Conservation (phyloP, 2,329 filamentous ascomycete genomes). For the Penicillium sp. region DNA sequence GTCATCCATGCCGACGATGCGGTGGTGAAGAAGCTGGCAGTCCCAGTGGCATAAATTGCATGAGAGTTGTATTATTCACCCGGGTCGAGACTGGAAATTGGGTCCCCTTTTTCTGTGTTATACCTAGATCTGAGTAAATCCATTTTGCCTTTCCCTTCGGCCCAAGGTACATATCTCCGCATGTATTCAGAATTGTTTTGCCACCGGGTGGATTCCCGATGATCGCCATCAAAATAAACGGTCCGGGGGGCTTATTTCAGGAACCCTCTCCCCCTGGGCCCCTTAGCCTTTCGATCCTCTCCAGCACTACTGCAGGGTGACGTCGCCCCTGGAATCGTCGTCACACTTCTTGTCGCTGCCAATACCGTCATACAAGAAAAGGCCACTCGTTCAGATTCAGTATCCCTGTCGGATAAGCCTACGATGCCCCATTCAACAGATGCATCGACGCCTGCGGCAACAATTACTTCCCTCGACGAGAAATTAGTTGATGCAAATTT, state of each 20-base stretch:
- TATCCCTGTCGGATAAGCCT: background rate
- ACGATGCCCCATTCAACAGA: constrained; percentile 14
- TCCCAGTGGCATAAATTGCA: constrained; percentile 3
- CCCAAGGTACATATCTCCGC: background rate
- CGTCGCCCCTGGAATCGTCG: constrained; percentile 4
- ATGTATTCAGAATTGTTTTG: background rate
- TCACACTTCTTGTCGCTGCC: background rate
- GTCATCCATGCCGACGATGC: constrained; percentile 61
- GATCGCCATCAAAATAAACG: constrained; percentile 16
- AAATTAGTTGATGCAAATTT: constrained; percentile 23
- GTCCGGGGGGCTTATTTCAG: constrained; percentile 1
- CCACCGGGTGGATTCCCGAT: constrained; percentile 16
- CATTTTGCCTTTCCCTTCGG: background rate
- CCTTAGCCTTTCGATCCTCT: background rate
- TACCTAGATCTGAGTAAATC: background rate
- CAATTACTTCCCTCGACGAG: constrained; percentile 28
- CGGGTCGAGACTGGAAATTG: background rate
- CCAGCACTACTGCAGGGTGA: constrained; percentile 11
- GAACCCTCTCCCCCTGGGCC: background rate
- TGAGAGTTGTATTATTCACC: background rate
- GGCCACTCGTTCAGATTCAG: background rate
- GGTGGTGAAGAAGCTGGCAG: constrained; percentile 52
- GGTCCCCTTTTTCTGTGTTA: background rate
- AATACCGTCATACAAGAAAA: background rate
- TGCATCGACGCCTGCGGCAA: constrained; percentile 23